Evolutionary conservation across 225 moss, liverwort and hornwort species (phyloP).

Genomic region (Neckera pumila): DNA sequence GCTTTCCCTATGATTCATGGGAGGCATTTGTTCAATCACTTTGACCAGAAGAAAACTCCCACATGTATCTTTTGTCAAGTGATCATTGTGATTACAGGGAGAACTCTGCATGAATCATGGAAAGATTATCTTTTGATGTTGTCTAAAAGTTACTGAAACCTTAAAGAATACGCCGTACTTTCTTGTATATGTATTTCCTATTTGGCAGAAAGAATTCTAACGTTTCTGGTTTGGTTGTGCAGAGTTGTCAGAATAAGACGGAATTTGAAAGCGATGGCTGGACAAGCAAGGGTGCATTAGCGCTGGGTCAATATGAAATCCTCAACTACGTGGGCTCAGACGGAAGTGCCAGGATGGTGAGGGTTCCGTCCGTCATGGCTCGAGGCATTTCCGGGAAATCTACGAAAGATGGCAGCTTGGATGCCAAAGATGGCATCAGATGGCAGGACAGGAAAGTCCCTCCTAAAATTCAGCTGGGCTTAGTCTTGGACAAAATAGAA

Average conservation of each 20-base stretch:
- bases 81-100: not conserved
- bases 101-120: not conserved
- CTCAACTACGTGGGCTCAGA: slow-evolving; percentile 66
- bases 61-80: not conserved
- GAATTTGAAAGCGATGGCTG: slow-evolving; percentile 85
- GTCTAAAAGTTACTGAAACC: not conserved
- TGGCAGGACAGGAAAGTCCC: slow-evolving; percentile 95
- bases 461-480: slow-evolving; percentile 75
- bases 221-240: slow-evolving; percentile 2
- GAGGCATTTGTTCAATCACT: not conserved
- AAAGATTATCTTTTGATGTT: not conserved
- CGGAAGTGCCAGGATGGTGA: slow-evolving; percentile 73
- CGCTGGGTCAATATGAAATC: slow-evolving; percentile 70
- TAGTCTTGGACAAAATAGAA: slow-evolving; percentile 88
- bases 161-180: not conserved
- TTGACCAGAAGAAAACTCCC: not conserved
- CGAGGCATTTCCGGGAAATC: slow-evolving; percentile 66
- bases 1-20: not conserved
- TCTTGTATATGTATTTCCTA: not conserved
- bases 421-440: slow-evolving; percentile 91
- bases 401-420: slow-evolving; percentile 75
- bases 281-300: slow-evolving; percentile 61
- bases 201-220: not conserved
- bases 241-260: slow-evolving; percentile 68
- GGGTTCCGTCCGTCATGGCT: slow-evolving; percentile 76